Evolutionary conservation across 345 rosid genomes (phyloP).

Genomic region (Psidium friedrichsthalianum): DNA sequence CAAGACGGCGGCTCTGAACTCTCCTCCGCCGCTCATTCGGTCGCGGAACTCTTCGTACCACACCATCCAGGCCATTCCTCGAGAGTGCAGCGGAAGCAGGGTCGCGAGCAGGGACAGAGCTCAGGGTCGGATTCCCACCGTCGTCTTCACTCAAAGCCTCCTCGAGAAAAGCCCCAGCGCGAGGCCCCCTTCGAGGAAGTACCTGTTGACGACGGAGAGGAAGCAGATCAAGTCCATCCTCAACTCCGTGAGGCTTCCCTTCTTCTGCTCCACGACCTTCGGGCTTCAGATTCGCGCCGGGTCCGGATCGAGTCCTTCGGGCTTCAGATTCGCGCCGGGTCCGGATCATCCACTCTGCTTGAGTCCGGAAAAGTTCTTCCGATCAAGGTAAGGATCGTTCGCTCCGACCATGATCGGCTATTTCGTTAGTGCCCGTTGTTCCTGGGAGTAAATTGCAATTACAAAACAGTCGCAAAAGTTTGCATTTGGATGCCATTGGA

Average conservation of each 20-base stretch:
- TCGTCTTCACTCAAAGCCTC: conserved; percentile 48
- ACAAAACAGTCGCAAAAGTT: not conserved
- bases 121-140: conserved; percentile 76
- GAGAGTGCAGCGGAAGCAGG: conserved; percentile 52
- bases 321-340: conserved; percentile 80
- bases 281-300: conserved; percentile 76
- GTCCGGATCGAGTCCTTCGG: conserved; percentile 59
- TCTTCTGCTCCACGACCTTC: conserved; percentile 73
- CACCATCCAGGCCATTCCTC: conserved; percentile 71
- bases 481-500: not conserved
- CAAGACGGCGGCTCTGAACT: conserved; percentile 16
- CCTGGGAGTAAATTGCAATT: not conserved
- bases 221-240: conserved; percentile 64
- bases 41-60: conserved; percentile 24
- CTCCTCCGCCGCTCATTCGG: conserved; percentile 1
- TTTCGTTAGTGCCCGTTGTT: not conserved
- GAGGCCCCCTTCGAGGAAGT: conserved; percentile 45
- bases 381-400: conserved; percentile 37
- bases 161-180: conserved; percentile 25
- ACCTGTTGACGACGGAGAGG: conserved; percentile 52
- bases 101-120: conserved; percentile 47
- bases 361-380: conserved; percentile 82
- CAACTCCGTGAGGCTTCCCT: conserved; percentile 48
- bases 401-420: not conserved
- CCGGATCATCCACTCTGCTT: conserved; percentile 48